phyloP scores from a whole-genome alignment of 2,329 filamentous ascomycete species.

The Alternaria ethzedia region DNA sequence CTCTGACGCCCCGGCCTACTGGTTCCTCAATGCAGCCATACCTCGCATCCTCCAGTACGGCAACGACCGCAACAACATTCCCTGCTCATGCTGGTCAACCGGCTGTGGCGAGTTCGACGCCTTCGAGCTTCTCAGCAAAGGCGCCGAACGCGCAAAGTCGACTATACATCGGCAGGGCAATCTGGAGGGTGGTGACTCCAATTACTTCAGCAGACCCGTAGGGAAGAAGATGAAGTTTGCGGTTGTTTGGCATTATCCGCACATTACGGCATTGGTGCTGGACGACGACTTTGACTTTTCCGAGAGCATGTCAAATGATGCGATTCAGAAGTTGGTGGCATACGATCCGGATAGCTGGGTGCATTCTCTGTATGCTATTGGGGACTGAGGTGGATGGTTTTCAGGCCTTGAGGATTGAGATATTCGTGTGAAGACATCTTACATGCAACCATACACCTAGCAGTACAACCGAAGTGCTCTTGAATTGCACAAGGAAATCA shows the following conservation, averaged over 20 bases:
- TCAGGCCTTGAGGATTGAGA: background rate
- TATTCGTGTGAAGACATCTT: background rate
- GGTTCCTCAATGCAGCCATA: slow-evolving; percentile 77
- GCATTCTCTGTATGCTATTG: slow-evolving; percentile 50
- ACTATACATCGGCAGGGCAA: slow-evolving; percentile 67
- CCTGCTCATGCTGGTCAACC: slow-evolving; percentile 74
- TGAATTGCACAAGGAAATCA: background rate
- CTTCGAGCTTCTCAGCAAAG: slow-evolving; percentile 71
- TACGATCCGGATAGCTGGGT: slow-evolving; percentile 44
- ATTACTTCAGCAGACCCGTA: slow-evolving; percentile 74
- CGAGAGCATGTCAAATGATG: slow-evolving; percentile 38
- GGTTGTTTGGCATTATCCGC: slow-evolving; percentile 42
- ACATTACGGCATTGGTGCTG: slow-evolving; percentile 45
- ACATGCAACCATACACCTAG: background rate
- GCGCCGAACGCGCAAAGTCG: slow-evolving; percentile 71
- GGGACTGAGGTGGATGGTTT: background rate
- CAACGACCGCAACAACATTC: slow-evolving; percentile 48
- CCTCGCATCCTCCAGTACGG: slow-evolving; percentile 74
- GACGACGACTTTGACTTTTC: slow-evolving; percentile 49
- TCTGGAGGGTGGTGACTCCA: slow-evolving; percentile 68
- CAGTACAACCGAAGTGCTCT: background rate
- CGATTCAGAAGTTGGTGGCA: slow-evolving; percentile 44
- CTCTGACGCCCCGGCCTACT: slow-evolving; percentile 74
- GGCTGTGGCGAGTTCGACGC: slow-evolving; percentile 80
- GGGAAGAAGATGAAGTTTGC: slow-evolving; percentile 67